Base-by-base conservation (phyloP, 495 filamentous ascomycete species). In the Penicillium dipodomyicola region DNA sequence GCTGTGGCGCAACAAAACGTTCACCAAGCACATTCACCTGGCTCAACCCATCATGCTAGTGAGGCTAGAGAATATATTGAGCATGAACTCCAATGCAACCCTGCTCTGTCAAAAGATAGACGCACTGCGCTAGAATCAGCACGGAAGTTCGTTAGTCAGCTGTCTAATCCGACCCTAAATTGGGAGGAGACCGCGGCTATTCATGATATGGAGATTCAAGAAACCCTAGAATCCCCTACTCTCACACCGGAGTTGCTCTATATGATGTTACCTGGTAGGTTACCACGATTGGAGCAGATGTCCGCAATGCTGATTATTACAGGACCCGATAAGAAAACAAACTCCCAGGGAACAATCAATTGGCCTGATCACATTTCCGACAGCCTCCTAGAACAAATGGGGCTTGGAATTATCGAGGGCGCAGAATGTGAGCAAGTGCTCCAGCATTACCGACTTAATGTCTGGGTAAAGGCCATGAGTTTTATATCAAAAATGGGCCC, bases 361-460 rank as follows among this genome's bases (percentile, higher is more conserved):
- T 71, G 67, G 67, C 68, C 68, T 25, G 68, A 71, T 42, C 68
- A 69, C 29, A 65, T 71, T n/a, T 64, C 64, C 6, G 57, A 63
- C 12, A 57, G 55, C 9, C 55, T 50, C 5, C 41, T 71, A 39
- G 68, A 69, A 42, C 57, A 53, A 19, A 69, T 71, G 68, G 65
- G 64, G 1, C 56, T 69, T 15, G 62, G 62, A 2, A 65, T 69
- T 19, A 62, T 71, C 5, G 63, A 67, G 11, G 39, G 50, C 19
- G 64, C 47, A 44, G 67, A 63, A 29, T 65, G 35, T 19, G 68
- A 65, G 23, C 62, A 65, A 20, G 43, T 59, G 15, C 60, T 59
- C 8, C 61, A 58, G 8, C 44, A 65, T 11, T 71, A 67, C 22
- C 56, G 63, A 7, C 57, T 71, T 15, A 61, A 19, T 20, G 62